Evolutionary conservation across 1,139 yeast genomes (phyloP).

Genomic region (Yamadazyma triangularis): DNA sequence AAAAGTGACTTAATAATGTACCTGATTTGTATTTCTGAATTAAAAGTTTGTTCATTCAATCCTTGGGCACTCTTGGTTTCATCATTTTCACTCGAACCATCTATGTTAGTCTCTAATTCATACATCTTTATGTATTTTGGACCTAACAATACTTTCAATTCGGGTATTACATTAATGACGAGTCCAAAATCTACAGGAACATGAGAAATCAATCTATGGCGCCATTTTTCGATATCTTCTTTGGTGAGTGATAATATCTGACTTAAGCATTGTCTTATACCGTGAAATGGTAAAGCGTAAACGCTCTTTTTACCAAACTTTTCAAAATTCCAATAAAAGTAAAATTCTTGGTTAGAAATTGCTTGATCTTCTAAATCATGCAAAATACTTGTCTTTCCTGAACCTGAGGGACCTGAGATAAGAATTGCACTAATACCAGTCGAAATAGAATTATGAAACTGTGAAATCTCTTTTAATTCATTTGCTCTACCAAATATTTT

Average conservation of each 20-base stretch:
- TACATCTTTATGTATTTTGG: slow-evolving; percentile 27
- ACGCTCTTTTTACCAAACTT: slow-evolving; percentile 21
- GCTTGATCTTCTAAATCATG: slow-evolving; percentile 37
- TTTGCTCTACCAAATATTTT: slow-evolving; percentile 34
- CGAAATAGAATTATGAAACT: slow-evolving; percentile 7
- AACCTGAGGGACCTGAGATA: slow-evolving; percentile 43
- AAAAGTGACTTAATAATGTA: slow-evolving; percentile 41
- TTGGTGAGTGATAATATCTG: slow-evolving; percentile 41
- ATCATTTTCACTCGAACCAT: neutral
- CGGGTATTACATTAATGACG: slow-evolving; percentile 43
- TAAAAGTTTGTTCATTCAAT: slow-evolving; percentile 14
- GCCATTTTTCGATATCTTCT: slow-evolving; percentile 36
- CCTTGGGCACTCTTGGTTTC: neutral
- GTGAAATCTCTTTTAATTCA: slow-evolving; percentile 21
- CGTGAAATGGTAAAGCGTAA: slow-evolving; percentile 22
- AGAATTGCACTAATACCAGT: slow-evolving; percentile 26
- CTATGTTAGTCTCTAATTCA: neutral
- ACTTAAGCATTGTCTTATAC: slow-evolving; percentile 36
- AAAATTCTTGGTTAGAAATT: slow-evolving; percentile 32
- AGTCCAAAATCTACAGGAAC: slow-evolving; percentile 42
- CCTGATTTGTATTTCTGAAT: slow-evolving; percentile 39
- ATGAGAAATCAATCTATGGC: slow-evolving; percentile 35
- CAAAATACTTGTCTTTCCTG: slow-evolving; percentile 46
- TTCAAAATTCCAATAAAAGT: slow-evolving; percentile 39
- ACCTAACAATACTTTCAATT: slow-evolving; percentile 41